Conservation (phyloP, 305 asterid species). For the Fraxinus platypoda region DNA sequence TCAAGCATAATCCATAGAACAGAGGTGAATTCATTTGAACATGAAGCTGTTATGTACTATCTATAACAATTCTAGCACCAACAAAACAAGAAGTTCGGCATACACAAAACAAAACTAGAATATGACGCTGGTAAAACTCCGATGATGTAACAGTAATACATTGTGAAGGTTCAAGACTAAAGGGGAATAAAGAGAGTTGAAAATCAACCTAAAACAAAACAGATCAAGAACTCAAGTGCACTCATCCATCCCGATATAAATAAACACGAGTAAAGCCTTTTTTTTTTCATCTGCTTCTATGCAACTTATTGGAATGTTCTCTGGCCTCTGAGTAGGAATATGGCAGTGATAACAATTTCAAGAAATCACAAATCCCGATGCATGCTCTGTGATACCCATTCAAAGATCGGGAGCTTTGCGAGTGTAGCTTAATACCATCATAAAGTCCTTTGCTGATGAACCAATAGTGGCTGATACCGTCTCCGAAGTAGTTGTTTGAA, state of each 20-base stretch:
- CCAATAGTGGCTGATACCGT: conserved; percentile 64
- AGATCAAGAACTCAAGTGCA: conserved; percentile 6
- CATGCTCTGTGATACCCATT: conserved; percentile 13
- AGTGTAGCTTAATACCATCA: conserved; percentile 75
- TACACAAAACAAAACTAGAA: neutral
- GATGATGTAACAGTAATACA: neutral
- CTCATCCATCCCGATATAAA: neutral
- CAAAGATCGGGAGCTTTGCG: conserved; percentile 41
- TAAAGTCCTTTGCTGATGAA: conserved; percentile 87
- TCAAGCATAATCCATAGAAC: too few relatives aligned
- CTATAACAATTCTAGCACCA: too few relatives aligned
- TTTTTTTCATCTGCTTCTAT: neutral
- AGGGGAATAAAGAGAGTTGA: neutral
- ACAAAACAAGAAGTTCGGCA: neutral
- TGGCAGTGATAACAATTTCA: neutral
- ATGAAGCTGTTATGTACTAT: too few relatives aligned
- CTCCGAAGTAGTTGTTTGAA: conserved; percentile 51
- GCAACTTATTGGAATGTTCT: conserved; percentile 11
- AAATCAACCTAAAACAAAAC: conserved; percentile 11
- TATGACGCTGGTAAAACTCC: neutral
- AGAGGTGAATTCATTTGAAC: too few relatives aligned
- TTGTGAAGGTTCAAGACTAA: neutral
- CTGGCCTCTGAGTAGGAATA: neutral
- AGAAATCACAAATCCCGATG: neutral
- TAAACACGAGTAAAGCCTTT: conserved; percentile 5